Evolutionary conservation across 257 asterid genomes (phyloP), one percentile per base, ranked within the genome.

Genomic region (Schizonepeta tenuifolia): DNA sequence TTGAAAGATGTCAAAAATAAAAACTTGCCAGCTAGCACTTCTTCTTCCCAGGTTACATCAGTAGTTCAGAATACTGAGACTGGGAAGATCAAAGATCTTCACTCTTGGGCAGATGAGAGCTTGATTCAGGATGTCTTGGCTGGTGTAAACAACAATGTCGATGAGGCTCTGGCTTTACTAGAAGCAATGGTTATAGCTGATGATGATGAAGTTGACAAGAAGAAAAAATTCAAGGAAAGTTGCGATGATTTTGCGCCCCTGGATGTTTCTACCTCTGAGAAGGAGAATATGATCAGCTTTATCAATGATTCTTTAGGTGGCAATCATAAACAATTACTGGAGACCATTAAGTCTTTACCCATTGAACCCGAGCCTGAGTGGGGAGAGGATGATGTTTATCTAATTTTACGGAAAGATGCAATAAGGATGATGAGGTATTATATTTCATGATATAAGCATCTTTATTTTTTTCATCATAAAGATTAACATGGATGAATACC

Each of bases 371-470:
- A 90, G 85, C 85, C 87, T 44, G 93, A 87, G 69, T 85, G 87
- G 96, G 93, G 81, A 79, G 96, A 94, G 76, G 97, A 91, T 77
- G 99, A 91, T 83, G 72, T 83, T 64, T 94, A 94, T 71, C 75
- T 79, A 10, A 55, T 83, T 58, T 87, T 88, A 66, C 87, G 99
- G 11, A 91, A 86, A 83, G 96, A 89, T 67, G 97, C 97, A 26
- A 75, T 87, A 73, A 83, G 63, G 79, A 84, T 70, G 91, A 86
- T 68, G 80, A 88, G 98, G 98, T 93, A 71, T 41, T 57, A 41
- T 26, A 26, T 14, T 75, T 62, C 69, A 54, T 73, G 65, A 38
- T 36, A 2, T 56, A 20, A 6, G 9, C 50, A 20, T 7, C 17
- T 58, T 76, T 20, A 40, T 58, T 28, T 63, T 18, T 17, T 22